phyloP scores from a whole-genome alignment of 345 rosid species.

The Citrus mangshanensis region DNA sequence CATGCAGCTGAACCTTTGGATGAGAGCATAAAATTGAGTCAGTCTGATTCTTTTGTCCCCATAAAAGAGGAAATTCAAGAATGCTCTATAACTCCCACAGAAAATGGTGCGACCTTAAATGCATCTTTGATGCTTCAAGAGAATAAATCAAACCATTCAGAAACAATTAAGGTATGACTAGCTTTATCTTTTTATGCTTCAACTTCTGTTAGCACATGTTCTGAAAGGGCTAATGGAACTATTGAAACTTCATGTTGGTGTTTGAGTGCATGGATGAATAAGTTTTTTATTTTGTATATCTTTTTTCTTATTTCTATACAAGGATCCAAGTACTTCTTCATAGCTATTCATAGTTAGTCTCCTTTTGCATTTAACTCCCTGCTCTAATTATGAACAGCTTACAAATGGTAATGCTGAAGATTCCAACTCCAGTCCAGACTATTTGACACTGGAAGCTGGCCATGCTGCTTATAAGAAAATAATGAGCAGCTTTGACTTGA shows the following conservation, averaged over 20 bases:
- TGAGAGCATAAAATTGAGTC: slow-evolving; percentile 20
- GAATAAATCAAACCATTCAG: slow-evolving; percentile 19
- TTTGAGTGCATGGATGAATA: neutral
- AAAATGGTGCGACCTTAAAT: slow-evolving; percentile 5
- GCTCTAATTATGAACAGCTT: slow-evolving; percentile 20
- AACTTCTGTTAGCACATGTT: neutral
- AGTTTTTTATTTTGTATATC: neutral
- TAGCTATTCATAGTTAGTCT: neutral
- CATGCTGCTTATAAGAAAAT: slow-evolving; percentile 15
- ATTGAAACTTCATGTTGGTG: neutral
- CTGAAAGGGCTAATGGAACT: neutral
- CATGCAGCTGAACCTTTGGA: slow-evolving; percentile 1
- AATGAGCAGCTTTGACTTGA: neutral
- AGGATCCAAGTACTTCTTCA: neutral
- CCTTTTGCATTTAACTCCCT: neutral
- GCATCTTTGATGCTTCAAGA: slow-evolving; percentile 30
- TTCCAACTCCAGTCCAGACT: neutral
- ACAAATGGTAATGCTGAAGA: slow-evolving; percentile 4
- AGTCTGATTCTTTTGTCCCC: slow-evolving; percentile 16
- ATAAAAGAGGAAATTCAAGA: slow-evolving; percentile 27
- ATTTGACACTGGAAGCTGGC: slow-evolving; percentile 19
- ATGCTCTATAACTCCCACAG: slow-evolving; percentile 11
- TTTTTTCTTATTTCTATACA: neutral
- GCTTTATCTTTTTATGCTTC: slow-evolving; percentile 10
- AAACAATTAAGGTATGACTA: slow-evolving; percentile 32